These are phyloP conservation scores for Xenosphaeropsis pyriputrescens DNA, from an alignment of 2,329 filamentous ascomycete genomes.

Conservation along the genomic window DNA sequence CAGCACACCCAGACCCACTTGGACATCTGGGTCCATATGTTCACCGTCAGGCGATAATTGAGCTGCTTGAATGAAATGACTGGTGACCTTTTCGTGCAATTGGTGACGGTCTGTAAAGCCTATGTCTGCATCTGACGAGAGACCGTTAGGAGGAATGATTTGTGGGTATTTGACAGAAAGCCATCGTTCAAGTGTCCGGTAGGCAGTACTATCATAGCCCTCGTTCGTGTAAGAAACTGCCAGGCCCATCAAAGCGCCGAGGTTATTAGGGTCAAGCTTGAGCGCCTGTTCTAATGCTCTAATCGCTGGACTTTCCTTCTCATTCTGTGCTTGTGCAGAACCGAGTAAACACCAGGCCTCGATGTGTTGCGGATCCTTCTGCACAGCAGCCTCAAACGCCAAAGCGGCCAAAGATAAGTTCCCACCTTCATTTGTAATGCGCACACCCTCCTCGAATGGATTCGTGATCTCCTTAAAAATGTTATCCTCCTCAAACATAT, in stretches of 20 bases:
- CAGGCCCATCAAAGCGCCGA: conserved; percentile 84
- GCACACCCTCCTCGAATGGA: conserved; percentile 83
- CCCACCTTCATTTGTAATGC: conserved; percentile 85
- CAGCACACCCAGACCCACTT: conserved; percentile 89
- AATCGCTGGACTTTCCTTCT: conserved; percentile 94
- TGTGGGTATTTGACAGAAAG: conserved; percentile 86
- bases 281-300: conserved; percentile 83
- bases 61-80: conserved; percentile 82
- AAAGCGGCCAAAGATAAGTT: conserved; percentile 88
- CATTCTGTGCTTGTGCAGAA: conserved; percentile 89
- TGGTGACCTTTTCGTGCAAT: conserved; percentile 79
- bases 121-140: conserved; percentile 66
- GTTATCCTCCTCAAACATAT: conserved; percentile 92
- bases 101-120: conserved; percentile 88
- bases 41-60: conserved; percentile 84
- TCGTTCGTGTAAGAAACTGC: conserved; percentile 98
- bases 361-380: conserved; percentile 75
- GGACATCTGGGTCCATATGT: conserved; percentile 96
- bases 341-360: conserved; percentile 92
- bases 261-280: conserved; percentile 74
- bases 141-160: conserved; percentile 52
- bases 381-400: conserved; percentile 89
- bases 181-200: conserved; percentile 93
- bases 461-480: conserved; percentile 68
- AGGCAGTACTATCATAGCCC: conserved; percentile 93